Conservation (phyloP, 805 yeast species). For the Brettanomyces nanus region DNA sequence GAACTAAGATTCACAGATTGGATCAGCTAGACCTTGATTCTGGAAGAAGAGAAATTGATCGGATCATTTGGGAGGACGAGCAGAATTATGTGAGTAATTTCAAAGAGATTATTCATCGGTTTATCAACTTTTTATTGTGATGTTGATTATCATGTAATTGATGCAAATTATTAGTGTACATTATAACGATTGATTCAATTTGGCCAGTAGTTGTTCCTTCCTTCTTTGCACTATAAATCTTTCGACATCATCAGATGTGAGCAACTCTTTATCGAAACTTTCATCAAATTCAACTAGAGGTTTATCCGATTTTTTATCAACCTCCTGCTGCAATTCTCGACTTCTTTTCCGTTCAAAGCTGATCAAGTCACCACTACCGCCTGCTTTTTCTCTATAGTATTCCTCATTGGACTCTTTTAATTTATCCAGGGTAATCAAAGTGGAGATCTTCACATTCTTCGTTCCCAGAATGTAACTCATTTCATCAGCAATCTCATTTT, state of each 20-base stretch:
- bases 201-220: conserved; percentile 35
- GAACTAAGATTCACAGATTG: conserved; percentile 57
- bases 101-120: conserved; percentile 22
- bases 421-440: background rate
- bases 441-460: conserved; percentile 4
- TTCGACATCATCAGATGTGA: conserved; percentile 30
- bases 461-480: conserved; percentile 11
- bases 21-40: conserved; percentile 76
- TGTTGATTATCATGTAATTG: background rate
- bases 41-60: conserved; percentile 77
- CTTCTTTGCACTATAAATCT: conserved; percentile 37
- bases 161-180: background rate
- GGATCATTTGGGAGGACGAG: conserved; percentile 76
- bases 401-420: background rate
- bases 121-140: conserved; percentile 14
- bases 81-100: conserved; percentile 26
- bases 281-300: conserved; percentile 16
- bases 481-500: conserved; percentile 8
- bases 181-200: conserved; percentile 25
- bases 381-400: background rate
- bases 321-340: conserved; percentile 12
- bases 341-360: conserved; percentile 24
- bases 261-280: conserved; percentile 16
- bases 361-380: conserved; percentile 12
- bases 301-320: background rate